A percentile compares a stretch with the other conserved stretches of the same genome.
phyloP scores from a whole-genome alignment of 108 stramenopile species.

The Pseudonitzschia multiseries region DNA sequence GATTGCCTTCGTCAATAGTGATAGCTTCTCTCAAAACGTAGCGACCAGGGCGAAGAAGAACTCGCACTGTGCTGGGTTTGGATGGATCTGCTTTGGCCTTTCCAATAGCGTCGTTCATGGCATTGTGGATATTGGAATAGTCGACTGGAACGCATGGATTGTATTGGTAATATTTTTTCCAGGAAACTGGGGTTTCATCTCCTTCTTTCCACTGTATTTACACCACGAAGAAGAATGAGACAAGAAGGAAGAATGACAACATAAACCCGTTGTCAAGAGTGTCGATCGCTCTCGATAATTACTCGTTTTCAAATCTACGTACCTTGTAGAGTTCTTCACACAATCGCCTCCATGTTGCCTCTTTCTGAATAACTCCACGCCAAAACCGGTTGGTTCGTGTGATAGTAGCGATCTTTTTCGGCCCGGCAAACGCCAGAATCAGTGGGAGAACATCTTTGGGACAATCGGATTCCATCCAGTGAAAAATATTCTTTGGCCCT shows the following conservation, averaged over 20 bases:
- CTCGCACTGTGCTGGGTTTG: constrained; percentile 21
- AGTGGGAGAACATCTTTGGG: constrained; percentile 66
- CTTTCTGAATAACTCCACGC: constrained; percentile 54
- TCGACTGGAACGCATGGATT: constrained; percentile 81
- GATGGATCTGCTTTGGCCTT: not conserved
- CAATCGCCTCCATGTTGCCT: constrained; percentile 69
- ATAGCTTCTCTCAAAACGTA: constrained; percentile 58
- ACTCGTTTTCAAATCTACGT: constrained; percentile 16
- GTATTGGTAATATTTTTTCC: constrained; percentile 59
- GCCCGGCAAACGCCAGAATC: constrained; percentile 75
- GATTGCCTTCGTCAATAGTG: constrained; percentile 33
- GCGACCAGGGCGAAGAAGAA: constrained; percentile 60
- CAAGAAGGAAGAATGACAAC: constrained; percentile 1
- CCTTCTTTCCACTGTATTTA: constrained; percentile 65
- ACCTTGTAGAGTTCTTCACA: constrained; percentile 82
- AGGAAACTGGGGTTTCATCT: constrained; percentile 56
- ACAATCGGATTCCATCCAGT: constrained; percentile 45
- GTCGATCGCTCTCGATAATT: too few species aligned
- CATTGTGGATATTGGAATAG: constrained; percentile 57
- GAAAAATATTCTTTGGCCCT: constrained; percentile 15
- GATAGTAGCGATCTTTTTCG: constrained; percentile 48
- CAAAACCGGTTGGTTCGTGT: constrained; percentile 65
- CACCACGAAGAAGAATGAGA: constrained; percentile 3
- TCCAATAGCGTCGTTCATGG: constrained; percentile 34
- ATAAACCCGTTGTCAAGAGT: too few species aligned